phyloP scores from a whole-genome alignment of 371 early-diverging fungal genomes.

The Capillidium heterosporum region DNA sequence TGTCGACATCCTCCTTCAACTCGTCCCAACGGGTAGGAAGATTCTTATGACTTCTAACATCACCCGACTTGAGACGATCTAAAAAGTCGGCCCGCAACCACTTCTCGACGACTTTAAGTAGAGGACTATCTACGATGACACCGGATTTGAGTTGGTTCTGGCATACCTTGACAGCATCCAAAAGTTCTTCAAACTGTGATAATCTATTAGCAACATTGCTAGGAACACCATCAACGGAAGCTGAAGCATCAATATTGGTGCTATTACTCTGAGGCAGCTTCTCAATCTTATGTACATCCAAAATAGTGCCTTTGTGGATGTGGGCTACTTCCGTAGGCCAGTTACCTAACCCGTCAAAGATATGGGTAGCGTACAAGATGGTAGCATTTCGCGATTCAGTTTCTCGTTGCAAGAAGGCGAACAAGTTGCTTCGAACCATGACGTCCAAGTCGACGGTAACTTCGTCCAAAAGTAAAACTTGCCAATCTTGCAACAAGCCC shows the following conservation, averaged over 20 bases:
- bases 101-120: conserved; percentile 34
- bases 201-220: not conserved
- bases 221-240: not conserved
- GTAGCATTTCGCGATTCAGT: conserved; percentile 41
- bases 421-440: conserved; percentile 43
- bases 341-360: conserved; percentile 34
- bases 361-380: conserved; percentile 54
- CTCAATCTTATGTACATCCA: conserved; percentile 16
- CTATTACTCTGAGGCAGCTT: not conserved
- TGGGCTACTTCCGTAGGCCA: conserved; percentile 66
- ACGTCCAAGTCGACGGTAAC: conserved; percentile 73
- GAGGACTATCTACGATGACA: conserved; percentile 31
- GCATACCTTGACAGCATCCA: conserved; percentile 17
- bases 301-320: conserved; percentile 34
- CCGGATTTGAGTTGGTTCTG: conserved; percentile 10
- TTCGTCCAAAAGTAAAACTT: conserved; percentile 54
- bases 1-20: conserved; percentile 47
- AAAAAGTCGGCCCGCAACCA: conserved; percentile 30
- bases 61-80: not conserved
- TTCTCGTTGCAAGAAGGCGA: conserved; percentile 38
- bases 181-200: conserved; percentile 22
- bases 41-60: not conserved
- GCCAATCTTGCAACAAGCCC: conserved; percentile 53
- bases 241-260: not conserved
- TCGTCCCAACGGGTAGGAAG: conserved; percentile 45